Evolutionary conservation across 2,329 filamentous ascomycete genomes (phyloP).

Genomic region (Verticillium tricorpus): DNA sequence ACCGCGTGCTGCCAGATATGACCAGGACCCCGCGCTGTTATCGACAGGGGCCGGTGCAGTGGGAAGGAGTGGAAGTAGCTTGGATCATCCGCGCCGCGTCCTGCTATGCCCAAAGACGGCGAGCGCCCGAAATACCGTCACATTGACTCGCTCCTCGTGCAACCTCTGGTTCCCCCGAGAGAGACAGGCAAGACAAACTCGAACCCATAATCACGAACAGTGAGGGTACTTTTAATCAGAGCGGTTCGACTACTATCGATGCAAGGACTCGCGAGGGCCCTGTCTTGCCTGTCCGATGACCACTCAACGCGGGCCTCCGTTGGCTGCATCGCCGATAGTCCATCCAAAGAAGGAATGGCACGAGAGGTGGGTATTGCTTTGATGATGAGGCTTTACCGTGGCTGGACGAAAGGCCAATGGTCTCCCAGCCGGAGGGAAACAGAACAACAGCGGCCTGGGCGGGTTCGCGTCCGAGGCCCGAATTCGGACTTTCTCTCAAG

Average conservation of each 20-base stretch:
- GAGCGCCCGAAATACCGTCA: slow-evolving; percentile 5
- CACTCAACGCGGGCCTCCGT: not conserved
- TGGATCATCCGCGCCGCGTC: not conserved
- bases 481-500: not conserved
- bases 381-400: slow-evolving; percentile 2
- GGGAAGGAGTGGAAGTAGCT: not conserved
- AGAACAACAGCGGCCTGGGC: not conserved
- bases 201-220: not conserved
- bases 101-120: slow-evolving; percentile 3
- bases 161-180: not conserved
- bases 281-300: not conserved
- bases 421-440: not conserved
- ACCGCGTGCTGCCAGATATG: not conserved
- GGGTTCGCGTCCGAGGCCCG: not conserved
- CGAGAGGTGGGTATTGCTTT: not conserved
- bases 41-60: slow-evolving; percentile 5
- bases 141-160: slow-evolving; percentile 5
- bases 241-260: not conserved
- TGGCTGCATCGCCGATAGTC: not conserved
- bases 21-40: slow-evolving; percentile 3
- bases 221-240: not conserved
- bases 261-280: not conserved
- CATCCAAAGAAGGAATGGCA: not conserved
- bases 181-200: not conserved
- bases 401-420: not conserved